Evolutionary conservation across 257 asterid genomes (phyloP).

Genomic region (Gardenia jasminoides): DNA sequence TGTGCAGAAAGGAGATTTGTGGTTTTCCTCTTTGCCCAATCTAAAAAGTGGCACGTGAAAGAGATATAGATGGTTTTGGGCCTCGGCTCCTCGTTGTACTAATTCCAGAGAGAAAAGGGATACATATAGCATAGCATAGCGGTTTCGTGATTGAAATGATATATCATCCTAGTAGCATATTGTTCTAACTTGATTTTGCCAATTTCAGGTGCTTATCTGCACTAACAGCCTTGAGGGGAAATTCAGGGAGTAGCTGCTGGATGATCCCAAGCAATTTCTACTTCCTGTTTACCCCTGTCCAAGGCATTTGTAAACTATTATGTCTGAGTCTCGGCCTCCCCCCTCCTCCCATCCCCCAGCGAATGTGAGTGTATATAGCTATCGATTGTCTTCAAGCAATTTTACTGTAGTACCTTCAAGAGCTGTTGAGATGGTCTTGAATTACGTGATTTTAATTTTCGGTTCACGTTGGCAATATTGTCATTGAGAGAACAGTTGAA

Average conservation of each 20-base stretch:
- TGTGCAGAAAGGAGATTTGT: constrained; percentile 33
- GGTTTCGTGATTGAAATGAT: constrained; percentile 31
- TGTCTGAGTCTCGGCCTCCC: constrained; percentile 19
- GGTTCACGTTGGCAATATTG: not conserved
- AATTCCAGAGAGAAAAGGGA: constrained; percentile 29
- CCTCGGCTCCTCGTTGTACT: constrained; percentile 18
- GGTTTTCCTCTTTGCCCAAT: constrained; percentile 32
- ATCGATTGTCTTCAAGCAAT: constrained; percentile 39
- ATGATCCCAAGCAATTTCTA: constrained; percentile 4
- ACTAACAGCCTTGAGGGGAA: constrained; percentile 36
- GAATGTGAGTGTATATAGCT: constrained; percentile 56
- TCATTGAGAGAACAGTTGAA: not conserved
- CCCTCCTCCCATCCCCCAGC: constrained; percentile 19
- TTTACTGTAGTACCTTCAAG: constrained; percentile 35
- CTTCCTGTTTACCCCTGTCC: constrained; percentile 6
- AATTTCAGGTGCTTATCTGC: constrained; percentile 40
- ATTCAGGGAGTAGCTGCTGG: constrained; percentile 25
- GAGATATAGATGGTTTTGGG: constrained; percentile 23
- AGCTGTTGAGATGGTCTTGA: constrained; percentile 25
- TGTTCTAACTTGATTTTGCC: constrained; percentile 39
- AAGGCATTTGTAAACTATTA: constrained; percentile 33
- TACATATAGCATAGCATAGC: constrained; percentile 19
- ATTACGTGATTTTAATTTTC: not conserved
- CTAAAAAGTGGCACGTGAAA: constrained; percentile 24
- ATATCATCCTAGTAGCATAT: constrained; percentile 22